Evolutionary conservation across 192 early-diverging fungal species (phyloP).

Genomic region (Coemansia sp.): DNA sequence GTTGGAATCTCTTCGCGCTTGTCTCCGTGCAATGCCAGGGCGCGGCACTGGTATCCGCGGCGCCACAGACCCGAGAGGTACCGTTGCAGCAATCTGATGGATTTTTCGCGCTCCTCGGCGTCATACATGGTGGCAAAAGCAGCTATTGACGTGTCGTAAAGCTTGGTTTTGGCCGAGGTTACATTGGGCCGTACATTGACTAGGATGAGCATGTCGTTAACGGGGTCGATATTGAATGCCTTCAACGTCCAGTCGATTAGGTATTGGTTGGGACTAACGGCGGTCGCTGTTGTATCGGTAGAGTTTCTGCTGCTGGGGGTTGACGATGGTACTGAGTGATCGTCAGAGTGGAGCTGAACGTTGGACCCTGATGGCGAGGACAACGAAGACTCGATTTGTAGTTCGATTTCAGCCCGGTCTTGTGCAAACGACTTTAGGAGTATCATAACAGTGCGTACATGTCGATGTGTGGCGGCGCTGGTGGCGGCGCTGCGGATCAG

Average conservation of each 20-base stretch:
- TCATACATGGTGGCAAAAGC: slow-evolving; percentile 16
- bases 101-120: slow-evolving; percentile 19
- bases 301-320: slow-evolving; percentile 2
- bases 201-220: slow-evolving; percentile 13
- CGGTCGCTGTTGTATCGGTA: background rate
- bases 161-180: slow-evolving; percentile 16
- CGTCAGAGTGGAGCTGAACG: background rate
- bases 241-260: slow-evolving; percentile 15
- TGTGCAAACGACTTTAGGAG: slow-evolving; percentile 4
- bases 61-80: slow-evolving; percentile 8
- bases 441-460: slow-evolving; percentile 7
- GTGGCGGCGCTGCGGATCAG: background rate
- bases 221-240: slow-evolving; percentile 6
- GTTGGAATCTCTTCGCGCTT: slow-evolving; percentile 11
- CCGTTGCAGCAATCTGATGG: slow-evolving; percentile 9
- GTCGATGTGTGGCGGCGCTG: background rate
- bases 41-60: slow-evolving; percentile 15
- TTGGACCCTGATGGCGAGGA: background rate
- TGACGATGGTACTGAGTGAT: background rate
- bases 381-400: background rate
- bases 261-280: slow-evolving; percentile 4
- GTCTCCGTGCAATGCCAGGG: slow-evolving; percentile 14
- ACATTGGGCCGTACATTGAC: slow-evolving; percentile 12
- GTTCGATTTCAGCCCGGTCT: slow-evolving; percentile 4
- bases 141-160: slow-evolving; percentile 11